Conservation (phyloP, 768 basidiomycete genomes). For the Mycena vitilis region DNA sequence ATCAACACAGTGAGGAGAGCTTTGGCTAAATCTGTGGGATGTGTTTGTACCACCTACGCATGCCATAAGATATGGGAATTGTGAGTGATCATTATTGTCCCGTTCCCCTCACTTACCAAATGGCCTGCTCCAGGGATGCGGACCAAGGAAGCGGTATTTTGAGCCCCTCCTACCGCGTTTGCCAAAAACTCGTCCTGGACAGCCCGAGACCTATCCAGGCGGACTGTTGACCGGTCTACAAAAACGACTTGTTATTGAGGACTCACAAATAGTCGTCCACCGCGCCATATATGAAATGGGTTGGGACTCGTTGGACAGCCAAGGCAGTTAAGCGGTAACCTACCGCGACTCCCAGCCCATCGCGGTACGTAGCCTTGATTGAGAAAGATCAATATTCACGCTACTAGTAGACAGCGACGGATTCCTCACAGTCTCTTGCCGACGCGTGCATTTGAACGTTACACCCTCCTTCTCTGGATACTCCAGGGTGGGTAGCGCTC, state of each 20-base stretch:
- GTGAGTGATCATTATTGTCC: no score
- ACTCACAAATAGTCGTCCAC: conserved; percentile 58
- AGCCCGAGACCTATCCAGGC: conserved; percentile 42
- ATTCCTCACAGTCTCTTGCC: conserved; percentile 59
- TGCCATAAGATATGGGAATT: no score
- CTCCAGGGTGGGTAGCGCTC: conserved; percentile 52
- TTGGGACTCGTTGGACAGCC: conserved; percentile 49
- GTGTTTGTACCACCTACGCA: no score
- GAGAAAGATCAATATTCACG: conserved; percentile 6
- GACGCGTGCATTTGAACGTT: conserved; percentile 59
- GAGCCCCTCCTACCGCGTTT: conserved; percentile 47
- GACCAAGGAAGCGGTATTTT: conserved; percentile 51
- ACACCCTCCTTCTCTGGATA: conserved; percentile 61
- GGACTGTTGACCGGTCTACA: not conserved
- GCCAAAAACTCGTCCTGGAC: conserved; percentile 53
- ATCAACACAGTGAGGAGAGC: no score
- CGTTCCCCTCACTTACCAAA: no score
- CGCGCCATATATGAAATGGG: conserved; percentile 60
- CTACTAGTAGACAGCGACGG: no score
- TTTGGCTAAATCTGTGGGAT: no score
- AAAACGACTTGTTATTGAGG: not conserved
- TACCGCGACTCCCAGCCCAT: conserved; percentile 46
- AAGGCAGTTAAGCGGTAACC: conserved; percentile 48
- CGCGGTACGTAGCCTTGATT: conserved; percentile 56
- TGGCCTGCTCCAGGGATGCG: conserved; percentile 42